Conservation (phyloP, 169 alveolate genomes). For the Plasmodium relictum region DNA sequence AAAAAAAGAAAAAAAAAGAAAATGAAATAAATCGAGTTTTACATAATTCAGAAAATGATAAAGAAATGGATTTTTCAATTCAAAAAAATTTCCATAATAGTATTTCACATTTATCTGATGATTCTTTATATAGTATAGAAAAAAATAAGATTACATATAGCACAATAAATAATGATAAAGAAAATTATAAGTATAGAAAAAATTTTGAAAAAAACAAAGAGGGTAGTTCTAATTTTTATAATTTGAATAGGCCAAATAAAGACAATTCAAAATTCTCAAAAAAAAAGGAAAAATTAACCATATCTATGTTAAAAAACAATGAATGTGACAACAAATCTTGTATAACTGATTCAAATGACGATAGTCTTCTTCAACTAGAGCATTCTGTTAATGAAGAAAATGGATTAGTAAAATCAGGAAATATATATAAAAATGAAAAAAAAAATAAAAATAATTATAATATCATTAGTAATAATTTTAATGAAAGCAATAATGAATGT, state of each 20-base stretch:
- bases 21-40: no score
- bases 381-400: no score
- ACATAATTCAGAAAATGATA: no score
- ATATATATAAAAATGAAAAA: not conserved
- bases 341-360: not conserved
- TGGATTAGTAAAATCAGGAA: no score
- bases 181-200: no score
- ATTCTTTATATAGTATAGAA: not conserved
- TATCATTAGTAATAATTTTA: not conserved
- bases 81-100: no score
- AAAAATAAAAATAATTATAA: not conserved
- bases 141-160: not conserved
- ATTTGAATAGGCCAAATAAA: not conserved
- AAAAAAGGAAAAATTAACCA: not conserved
- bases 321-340: not conserved
- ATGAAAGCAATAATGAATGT: not conserved
- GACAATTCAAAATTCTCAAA: not conserved
- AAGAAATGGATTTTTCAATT: no score
- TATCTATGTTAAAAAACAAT: not conserved
- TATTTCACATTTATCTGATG: not conserved
- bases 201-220: no score
- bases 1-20: no score
- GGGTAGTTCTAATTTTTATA: not conserved
- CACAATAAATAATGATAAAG: no score
- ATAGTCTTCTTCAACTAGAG: no score